Conservation (phyloP, 352 stramenopile genomes). For the Globisporangium barbulae region DNA sequence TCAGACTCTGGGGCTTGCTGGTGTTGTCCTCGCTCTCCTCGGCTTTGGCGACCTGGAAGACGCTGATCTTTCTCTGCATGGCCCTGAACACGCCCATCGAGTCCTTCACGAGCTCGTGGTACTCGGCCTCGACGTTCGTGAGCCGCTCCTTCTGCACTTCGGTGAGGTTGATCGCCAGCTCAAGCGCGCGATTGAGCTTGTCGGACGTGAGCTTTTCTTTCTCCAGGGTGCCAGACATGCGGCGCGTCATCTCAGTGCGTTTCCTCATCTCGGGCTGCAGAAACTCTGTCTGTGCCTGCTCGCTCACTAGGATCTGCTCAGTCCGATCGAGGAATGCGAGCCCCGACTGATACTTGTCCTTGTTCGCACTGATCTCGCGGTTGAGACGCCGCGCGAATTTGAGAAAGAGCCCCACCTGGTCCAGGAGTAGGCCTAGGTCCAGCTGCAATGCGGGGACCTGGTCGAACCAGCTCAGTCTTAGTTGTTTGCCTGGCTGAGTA, state of each 20-base stretch:
- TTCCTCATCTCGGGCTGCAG: constrained; percentile 51
- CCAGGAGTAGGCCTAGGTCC: constrained; percentile 48
- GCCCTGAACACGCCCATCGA: constrained; percentile 29
- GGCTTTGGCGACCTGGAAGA: constrained; percentile 31
- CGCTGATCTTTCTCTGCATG: constrained; percentile 21
- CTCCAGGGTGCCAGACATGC: constrained; percentile 64
- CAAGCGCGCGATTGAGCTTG: constrained; percentile 47
- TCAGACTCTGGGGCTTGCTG: not conserved
- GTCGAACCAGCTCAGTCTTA: constrained; percentile 7
- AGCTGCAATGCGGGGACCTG: constrained; percentile 19
- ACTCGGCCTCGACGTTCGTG: constrained; percentile 43
- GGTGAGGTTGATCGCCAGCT: constrained; percentile 37
- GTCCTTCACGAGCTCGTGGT: constrained; percentile 40
- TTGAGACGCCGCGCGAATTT: constrained; percentile 29
- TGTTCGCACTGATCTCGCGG: constrained; percentile 23
- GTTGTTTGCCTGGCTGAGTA: not conserved
- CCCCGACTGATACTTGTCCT: constrained; percentile 31
- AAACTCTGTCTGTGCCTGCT: constrained; percentile 45
- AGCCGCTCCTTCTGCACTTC: constrained; percentile 39
- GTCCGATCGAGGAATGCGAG: constrained; percentile 55
- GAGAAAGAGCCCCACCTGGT: constrained; percentile 49
- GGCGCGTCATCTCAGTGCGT: constrained; percentile 36
- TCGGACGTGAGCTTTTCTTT: constrained; percentile 43
- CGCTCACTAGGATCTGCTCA: constrained; percentile 39
- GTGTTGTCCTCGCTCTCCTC: constrained; percentile 9